Base-by-base conservation (phyloP, 2,329 filamentous ascomycete species). In the Falciphora oryzae region DNA sequence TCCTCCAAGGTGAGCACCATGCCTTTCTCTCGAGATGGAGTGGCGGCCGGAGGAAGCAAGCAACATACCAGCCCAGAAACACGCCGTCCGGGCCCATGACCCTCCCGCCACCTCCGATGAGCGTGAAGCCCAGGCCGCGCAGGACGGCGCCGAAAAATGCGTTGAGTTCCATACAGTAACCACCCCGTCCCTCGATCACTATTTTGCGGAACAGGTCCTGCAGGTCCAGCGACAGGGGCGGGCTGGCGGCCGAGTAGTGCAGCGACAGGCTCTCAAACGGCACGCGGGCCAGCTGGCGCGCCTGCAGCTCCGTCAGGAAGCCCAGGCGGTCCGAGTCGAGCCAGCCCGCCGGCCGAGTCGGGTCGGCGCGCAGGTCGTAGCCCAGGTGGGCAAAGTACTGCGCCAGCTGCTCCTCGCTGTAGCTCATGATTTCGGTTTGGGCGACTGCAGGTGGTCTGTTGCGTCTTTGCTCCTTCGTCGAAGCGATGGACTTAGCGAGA, bases 181-280 rank as follows among this genome's bases (percentile, higher is more conserved):
- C 83, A 32, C 83, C 83, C 5, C 79, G 73, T 22, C 77, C 73
- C 4, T 74, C 73, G 5, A 72, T 73, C 16, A 85, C 75, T 27
- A 84, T 67, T 66, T 74, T 74, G 32, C 62, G 57, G 60, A 71
- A 73, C n/a, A 73, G 65, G 28, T 69, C 70, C 18, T 73, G 69
- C 13, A 69, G 70, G 32, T 75, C 73, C 10, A 75, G 69, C 13
- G 73, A 73, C n/a, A 73, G 68, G 1, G 53, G 27, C 61, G 31
- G 28, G 29, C 66, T 67, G 13, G 70, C 69, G 29, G 31, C 29
- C 11, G 66, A 70, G 72, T 86, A 85, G 71, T 86, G 83, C 7
- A 86, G 73, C 7, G 78, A 73, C 3, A 86, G 70, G 65, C 80
- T 83, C 67, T 86, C 84, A 63, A 85, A 86, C 0, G 84, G 83